These are phyloP conservation scores for Moesziomyces globuligerus DNA, from an alignment of 1,284 basidiomycete genomes.

Conservation along the genomic window DNA sequence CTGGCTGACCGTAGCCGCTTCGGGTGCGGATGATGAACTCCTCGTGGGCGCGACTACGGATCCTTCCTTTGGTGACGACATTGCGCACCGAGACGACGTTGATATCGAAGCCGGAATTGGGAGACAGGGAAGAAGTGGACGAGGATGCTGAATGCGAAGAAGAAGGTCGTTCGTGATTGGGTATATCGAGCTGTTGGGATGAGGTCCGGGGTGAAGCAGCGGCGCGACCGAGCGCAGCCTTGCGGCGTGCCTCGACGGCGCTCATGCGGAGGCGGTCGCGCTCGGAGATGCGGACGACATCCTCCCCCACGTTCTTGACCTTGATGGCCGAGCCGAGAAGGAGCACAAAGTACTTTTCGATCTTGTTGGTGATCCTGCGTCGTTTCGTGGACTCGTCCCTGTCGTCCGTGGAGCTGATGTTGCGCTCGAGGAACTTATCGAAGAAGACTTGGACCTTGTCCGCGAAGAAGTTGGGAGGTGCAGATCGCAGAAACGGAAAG, in stretches of 20 bases:
- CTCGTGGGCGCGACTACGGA: constrained; percentile 58
- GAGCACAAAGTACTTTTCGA: constrained; percentile 54
- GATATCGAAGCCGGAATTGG: constrained; percentile 48
- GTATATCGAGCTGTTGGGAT: not conserved
- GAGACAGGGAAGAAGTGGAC: not conserved
- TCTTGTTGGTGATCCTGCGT: constrained; percentile 44
- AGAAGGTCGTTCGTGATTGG: constrained; percentile 3
- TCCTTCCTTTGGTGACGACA: constrained; percentile 49
- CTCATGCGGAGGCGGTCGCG: constrained; percentile 52
- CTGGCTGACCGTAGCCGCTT: constrained; percentile 73
- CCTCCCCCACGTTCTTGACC: constrained; percentile 52
- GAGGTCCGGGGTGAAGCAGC: constrained; percentile 9
- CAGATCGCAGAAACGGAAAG: constrained; percentile 63
- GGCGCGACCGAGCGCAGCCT: constrained; percentile 42
- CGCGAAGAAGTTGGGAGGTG: constrained; percentile 64
- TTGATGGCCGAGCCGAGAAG: constrained; percentile 60
- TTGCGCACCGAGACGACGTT: constrained; percentile 63
- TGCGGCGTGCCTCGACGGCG: constrained; percentile 51
- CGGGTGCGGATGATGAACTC: constrained; percentile 94
- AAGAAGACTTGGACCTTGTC: constrained; percentile 66
- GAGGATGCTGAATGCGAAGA: constrained; percentile 4
- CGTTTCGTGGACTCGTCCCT: constrained; percentile 56
- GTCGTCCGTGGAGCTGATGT: constrained; percentile 58
- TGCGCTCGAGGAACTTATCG: constrained; percentile 60
- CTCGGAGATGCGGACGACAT: constrained; percentile 61